A percentile compares a stretch with the other conserved stretches of the same genome.
Evolutionary conservation across 2,329 filamentous ascomycete species (phyloP).

Genomic region (Trichophyton verrucosum): DNA sequence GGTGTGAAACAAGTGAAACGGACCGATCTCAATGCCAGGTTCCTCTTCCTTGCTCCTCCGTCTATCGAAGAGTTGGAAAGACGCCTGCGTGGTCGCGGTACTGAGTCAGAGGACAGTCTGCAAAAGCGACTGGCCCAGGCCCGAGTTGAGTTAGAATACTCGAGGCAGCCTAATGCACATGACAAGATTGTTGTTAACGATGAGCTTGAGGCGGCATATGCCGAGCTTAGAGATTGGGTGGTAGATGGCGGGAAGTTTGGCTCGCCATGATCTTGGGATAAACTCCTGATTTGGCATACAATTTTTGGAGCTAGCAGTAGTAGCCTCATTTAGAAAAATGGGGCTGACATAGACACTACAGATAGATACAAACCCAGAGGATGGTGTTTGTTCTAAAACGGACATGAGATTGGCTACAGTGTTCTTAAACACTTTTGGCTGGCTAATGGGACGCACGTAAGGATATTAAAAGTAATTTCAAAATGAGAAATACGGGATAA

Average conservation of each 20-base stretch:
- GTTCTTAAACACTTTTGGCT: background rate
- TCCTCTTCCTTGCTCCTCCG: conserved; percentile 75
- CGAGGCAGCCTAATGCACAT: conserved; percentile 53
- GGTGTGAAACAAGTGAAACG: conserved; percentile 88
- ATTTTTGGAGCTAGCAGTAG: background rate
- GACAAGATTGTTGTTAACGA: conserved; percentile 57
- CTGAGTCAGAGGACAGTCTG: conserved; percentile 63
- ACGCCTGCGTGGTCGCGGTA: conserved; percentile 60
- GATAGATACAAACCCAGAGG: background rate
- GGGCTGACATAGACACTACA: background rate
- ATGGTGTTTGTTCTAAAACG: background rate
- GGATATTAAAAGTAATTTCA: conserved; percentile 2
- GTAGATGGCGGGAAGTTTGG: conserved; percentile 31
- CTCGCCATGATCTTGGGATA: background rate
- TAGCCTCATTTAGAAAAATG: background rate
- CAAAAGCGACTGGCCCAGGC: conserved; percentile 59
- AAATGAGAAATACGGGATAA: background rate
- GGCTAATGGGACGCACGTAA: background rate
- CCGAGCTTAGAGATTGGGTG: conserved; percentile 42
- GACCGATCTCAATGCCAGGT: conserved; percentile 61
- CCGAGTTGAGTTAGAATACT: conserved; percentile 59
- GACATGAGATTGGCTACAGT: background rate
- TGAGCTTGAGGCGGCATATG: conserved; percentile 46
- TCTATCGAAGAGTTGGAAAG: conserved; percentile 60
- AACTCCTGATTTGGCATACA: background rate